These are phyloP conservation scores for Cryptococcus neoformans DNA, from an alignment of 1,284 basidiomycete species.

Conservation along the genomic window DNA sequence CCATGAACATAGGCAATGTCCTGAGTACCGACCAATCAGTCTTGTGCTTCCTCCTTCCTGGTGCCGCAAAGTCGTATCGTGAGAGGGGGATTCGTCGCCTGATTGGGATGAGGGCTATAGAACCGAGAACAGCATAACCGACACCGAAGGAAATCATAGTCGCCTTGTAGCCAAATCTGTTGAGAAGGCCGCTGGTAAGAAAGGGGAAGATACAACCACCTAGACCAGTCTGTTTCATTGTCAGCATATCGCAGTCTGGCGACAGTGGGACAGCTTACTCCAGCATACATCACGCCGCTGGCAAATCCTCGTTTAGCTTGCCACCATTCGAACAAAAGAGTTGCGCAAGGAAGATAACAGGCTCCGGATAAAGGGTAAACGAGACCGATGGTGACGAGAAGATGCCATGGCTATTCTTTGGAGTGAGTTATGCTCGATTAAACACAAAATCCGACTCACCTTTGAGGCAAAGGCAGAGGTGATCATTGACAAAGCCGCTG, in stretches of 20 bases:
- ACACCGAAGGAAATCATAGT: slow-evolving; percentile 44
- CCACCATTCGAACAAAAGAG: slow-evolving; percentile 49
- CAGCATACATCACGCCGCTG: slow-evolving; percentile 44
- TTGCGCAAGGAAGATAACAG: slow-evolving; percentile 45
- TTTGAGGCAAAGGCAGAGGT: slow-evolving; percentile 39
- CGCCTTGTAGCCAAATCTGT: slow-evolving; percentile 42
- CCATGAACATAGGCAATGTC: slow-evolving; percentile 30
- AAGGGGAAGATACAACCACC: slow-evolving; percentile 47
- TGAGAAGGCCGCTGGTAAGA: slow-evolving; percentile 37
- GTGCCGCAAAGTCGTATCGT: slow-evolving; percentile 4
- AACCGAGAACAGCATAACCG: slow-evolving; percentile 31
- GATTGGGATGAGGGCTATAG: slow-evolving; percentile 38
- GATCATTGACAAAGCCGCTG: slow-evolving; percentile 27
- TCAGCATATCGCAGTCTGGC: not conserved
- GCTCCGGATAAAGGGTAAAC: slow-evolving; percentile 45
- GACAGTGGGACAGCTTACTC: slow-evolving; percentile 3
- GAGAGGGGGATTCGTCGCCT: slow-evolving; percentile 39
- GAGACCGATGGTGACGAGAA: slow-evolving; percentile 43
- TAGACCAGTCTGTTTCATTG: slow-evolving; percentile 26
- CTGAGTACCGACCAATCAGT: slow-evolving; percentile 31
- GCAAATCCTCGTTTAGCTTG: slow-evolving; percentile 42
- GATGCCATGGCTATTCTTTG: slow-evolving; percentile 37
- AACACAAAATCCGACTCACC: slow-evolving; percentile 1
- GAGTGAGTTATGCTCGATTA: not conserved
- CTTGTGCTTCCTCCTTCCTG: slow-evolving; percentile 3